Evolutionary conservation across 163 green algal genomes (phyloP).

Genomic region (Dunaliella salina): DNA sequence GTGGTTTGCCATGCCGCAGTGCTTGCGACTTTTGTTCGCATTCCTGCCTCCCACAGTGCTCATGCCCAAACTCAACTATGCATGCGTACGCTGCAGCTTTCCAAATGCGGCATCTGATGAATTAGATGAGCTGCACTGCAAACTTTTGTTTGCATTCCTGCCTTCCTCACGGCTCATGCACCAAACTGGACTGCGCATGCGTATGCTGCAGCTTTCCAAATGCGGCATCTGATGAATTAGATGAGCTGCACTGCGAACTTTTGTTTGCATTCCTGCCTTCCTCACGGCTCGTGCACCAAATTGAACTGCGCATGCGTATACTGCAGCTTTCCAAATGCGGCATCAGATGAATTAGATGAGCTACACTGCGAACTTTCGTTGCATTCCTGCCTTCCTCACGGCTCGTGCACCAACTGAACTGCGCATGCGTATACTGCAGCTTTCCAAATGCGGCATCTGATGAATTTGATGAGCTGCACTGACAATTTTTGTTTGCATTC

Average conservation of each 20-base stretch:
- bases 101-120: neutral
- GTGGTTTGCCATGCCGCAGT: neutral
- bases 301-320: neutral
- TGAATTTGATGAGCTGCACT: neutral
- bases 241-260: neutral
- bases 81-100: neutral
- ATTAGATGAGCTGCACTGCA: neutral
- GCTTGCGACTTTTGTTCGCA: neutral
- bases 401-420: neutral
- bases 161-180: neutral
- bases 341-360: neutral
- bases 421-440: neutral
- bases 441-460: neutral
- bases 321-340: neutral
- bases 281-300: neutral
- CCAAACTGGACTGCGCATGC: neutral
- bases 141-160: neutral
- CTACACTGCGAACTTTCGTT: neutral
- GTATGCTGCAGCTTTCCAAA: neutral
- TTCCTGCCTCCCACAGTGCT: neutral
- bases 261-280: neutral
- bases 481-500: neutral
- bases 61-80: neutral
- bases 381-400: neutral
- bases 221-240: neutral